A percentile compares a stretch with the other conserved stretches of the same genome.
Conservation (phyloP, 2,329 filamentous ascomycete species). For the Alternaria metachromatica region DNA sequence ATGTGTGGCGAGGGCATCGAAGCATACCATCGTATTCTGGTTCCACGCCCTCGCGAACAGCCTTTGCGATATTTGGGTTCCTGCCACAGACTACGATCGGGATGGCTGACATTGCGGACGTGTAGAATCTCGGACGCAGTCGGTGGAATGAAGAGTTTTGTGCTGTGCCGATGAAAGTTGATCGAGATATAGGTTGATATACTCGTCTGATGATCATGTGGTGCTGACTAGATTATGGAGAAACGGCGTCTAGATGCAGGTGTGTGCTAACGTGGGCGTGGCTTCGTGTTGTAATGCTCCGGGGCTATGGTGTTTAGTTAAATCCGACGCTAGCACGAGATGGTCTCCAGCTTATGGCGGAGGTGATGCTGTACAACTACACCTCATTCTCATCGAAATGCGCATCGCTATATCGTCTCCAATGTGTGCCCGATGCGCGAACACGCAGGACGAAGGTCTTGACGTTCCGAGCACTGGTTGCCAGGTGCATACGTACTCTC, state of each 20-base stretch:
- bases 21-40: constrained; percentile 24
- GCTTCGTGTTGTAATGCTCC: background rate
- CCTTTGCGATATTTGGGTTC: constrained; percentile 8
- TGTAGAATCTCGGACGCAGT: background rate
- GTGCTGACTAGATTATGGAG: background rate
- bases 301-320: background rate
- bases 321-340: background rate
- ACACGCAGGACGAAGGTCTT: background rate
- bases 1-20: rapidly evolving
- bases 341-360: background rate
- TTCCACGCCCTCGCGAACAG: constrained; percentile 8
- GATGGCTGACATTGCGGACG: constrained; percentile 11
- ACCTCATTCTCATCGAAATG: background rate
- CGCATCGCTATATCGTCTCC: background rate
- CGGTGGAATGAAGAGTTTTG: background rate
- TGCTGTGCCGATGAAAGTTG: background rate
- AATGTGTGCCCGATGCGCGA: background rate
- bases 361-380: background rate
- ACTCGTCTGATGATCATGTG: background rate
- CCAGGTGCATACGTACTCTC: too few species aligned
- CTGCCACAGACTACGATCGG: constrained; percentile 23
- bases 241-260: background rate
- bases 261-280: background rate
- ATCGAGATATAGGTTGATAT: background rate
- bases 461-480: background rate